A percentile compares a stretch with the other conserved stretches of the same genome.
These are phyloP conservation scores for Zizania latifolia DNA, from an alignment of 176 grass and related monocot species.

Conservation along the genomic window DNA sequence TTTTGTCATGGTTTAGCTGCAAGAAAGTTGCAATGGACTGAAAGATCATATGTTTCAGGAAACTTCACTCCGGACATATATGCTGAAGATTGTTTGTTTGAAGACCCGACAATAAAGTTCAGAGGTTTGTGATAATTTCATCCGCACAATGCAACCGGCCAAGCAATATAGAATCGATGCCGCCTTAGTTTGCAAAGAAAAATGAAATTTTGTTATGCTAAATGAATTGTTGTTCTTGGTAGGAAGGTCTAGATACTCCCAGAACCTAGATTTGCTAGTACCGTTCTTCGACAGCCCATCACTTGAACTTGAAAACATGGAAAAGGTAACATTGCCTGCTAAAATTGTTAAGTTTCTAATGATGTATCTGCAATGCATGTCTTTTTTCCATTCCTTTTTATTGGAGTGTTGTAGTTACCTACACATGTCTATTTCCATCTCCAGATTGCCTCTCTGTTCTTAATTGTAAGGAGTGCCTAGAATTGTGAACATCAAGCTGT, in stretches of 20 bases:
- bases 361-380: background rate
- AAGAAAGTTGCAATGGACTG: background rate
- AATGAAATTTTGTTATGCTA: too few relatives aligned
- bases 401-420: background rate
- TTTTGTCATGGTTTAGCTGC: background rate
- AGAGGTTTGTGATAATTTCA: slow-evolving; percentile 32
- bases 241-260: slow-evolving; percentile 74
- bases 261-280: slow-evolving; percentile 69
- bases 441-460: background rate
- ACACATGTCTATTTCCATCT: background rate
- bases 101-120: slow-evolving; percentile 92
- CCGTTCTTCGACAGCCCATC: slow-evolving; percentile 77
- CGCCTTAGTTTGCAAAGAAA: background rate
- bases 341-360: background rate
- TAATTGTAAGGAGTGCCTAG: background rate
- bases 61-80: slow-evolving; percentile 64
- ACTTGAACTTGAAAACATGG: slow-evolving; percentile 59
- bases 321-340: slow-evolving; percentile 34
- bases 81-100: slow-evolving; percentile 70
- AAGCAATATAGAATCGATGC: background rate
- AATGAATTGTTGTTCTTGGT: background rate
- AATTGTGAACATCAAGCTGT: too few relatives aligned
- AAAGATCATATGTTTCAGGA: slow-evolving; percentile 28
- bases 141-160: background rate
- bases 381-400: background rate